Percentiles rank a stretch among this genome's conserved stretches.
Evolutionary conservation across 2,329 filamentous ascomycete species (phyloP).

Genomic region (Aspergillus sergii): DNA sequence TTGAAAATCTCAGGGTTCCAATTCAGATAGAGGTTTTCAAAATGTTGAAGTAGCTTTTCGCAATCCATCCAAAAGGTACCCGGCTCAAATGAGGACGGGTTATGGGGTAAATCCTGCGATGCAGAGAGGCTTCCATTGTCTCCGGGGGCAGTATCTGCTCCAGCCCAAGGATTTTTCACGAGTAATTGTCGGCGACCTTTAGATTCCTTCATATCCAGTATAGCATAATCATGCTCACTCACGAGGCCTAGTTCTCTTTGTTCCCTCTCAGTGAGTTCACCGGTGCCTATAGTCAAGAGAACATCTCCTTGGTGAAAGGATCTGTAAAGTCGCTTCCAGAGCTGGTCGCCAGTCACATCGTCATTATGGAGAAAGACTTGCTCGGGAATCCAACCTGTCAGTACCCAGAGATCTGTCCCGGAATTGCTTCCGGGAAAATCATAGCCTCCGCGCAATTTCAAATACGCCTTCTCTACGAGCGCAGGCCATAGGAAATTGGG

Average conservation of each 20-base stretch:
- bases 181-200: constrained; percentile 69
- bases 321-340: constrained; percentile 77
- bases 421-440: constrained; percentile 98
- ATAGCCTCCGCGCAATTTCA: constrained; percentile 93
- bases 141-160: constrained; percentile 60
- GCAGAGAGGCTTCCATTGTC: constrained; percentile 22
- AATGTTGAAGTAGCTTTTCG: constrained; percentile 85
- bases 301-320: constrained; percentile 79
- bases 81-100: constrained; percentile 46
- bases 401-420: constrained; percentile 86
- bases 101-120: constrained; percentile 16
- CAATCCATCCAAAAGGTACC: constrained; percentile 95
- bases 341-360: constrained; percentile 71
- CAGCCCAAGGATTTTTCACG: constrained; percentile 91
- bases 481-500: constrained; percentile 87
- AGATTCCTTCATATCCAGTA: constrained; percentile 73
- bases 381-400: constrained; percentile 96
- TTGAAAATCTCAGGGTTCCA: constrained; percentile 90
- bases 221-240: constrained; percentile 90
- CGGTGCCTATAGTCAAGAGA: constrained; percentile 87
- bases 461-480: constrained; percentile 90
- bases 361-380: constrained; percentile 90
- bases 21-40: constrained; percentile 94
- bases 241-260: constrained; percentile 81
- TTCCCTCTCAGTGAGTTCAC: constrained; percentile 73